Conservation (phyloP, 192 early-diverging fungal genomes). For the Thamnidium elegans region DNA sequence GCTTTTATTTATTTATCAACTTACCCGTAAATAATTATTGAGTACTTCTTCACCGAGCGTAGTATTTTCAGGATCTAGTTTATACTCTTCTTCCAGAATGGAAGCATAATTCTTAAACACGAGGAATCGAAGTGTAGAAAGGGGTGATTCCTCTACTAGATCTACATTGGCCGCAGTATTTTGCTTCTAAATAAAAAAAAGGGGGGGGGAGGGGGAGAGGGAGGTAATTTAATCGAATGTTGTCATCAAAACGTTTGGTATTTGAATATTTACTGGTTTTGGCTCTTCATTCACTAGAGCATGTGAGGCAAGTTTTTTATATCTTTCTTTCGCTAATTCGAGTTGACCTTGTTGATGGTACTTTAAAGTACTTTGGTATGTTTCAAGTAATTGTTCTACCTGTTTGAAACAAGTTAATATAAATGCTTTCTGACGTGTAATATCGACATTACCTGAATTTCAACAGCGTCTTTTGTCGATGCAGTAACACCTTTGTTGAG, state of each 20-base stretch:
- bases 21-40: slow-evolving; percentile 46
- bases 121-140: slow-evolving; percentile 44
- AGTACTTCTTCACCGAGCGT: slow-evolving; percentile 27
- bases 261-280: slow-evolving; percentile 17
- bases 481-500: slow-evolving; percentile 23
- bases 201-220: too few relatives aligned
- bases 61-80: neutral
- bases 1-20: neutral
- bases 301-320: slow-evolving; percentile 39
- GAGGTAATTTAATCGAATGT: neutral
- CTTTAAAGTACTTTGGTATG: slow-evolving; percentile 43
- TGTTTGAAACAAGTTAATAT: slow-evolving; percentile 5
- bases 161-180: neutral
- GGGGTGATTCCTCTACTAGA: slow-evolving; percentile 19
- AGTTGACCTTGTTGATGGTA: slow-evolving; percentile 39
- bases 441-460: slow-evolving; percentile 27
- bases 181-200: neutral
- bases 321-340: slow-evolving; percentile 32
- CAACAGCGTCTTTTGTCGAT: slow-evolving; percentile 22
- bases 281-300: slow-evolving; percentile 41
- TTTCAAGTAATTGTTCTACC: slow-evolving; percentile 44
- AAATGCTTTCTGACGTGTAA: neutral
- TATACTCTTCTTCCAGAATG: slow-evolving; percentile 42
- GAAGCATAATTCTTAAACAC: slow-evolving; percentile 52
- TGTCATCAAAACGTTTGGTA: neutral